Percentiles rank a stretch among this genome's conserved stretches.
Evolutionary conservation across 2,329 filamentous ascomycete species (phyloP).

Genomic region (Pseudogymnoascus sp.): DNA sequence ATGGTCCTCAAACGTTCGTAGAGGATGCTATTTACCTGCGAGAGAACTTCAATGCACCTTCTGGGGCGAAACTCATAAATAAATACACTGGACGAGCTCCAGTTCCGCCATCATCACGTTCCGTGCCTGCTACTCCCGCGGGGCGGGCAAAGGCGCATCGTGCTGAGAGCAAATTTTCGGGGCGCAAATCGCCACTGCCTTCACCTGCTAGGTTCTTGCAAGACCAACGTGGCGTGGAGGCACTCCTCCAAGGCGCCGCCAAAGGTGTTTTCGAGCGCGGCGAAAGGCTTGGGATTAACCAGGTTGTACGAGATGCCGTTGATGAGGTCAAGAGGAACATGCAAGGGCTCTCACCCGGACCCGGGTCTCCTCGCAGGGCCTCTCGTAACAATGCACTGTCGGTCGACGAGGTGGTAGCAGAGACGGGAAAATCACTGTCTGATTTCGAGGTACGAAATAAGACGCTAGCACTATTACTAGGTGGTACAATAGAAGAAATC

Average conservation of each 20-base stretch:
- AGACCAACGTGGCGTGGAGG: constrained; percentile 54
- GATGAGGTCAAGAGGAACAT: constrained; percentile 73
- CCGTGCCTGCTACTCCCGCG: constrained; percentile 24
- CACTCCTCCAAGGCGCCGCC: constrained; percentile 67
- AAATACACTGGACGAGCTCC: constrained; percentile 61
- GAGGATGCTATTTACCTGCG: constrained; percentile 74
- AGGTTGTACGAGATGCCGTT: constrained; percentile 72
- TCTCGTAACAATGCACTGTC: constrained; percentile 24
- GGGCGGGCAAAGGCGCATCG: constrained; percentile 19
- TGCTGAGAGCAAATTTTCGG: constrained; percentile 18
- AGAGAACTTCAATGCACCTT: constrained; percentile 53
- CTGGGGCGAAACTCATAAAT: constrained; percentile 57
- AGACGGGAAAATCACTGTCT: constrained; percentile 34
- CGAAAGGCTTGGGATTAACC: constrained; percentile 72
- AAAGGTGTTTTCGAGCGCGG: constrained; percentile 66
- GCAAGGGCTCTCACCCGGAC: constrained; percentile 45
- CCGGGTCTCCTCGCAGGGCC: constrained; percentile 20
- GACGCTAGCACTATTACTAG: constrained; percentile 60
- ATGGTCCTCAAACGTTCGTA: constrained; percentile 71
- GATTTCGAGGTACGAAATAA: constrained; percentile 58
- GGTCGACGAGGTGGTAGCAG: constrained; percentile 25
- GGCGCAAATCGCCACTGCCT: constrained; percentile 24
- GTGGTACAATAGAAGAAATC: constrained; percentile 56
- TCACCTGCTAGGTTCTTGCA: constrained; percentile 35
- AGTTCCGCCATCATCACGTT: constrained; percentile 20